Percentiles rank a stretch among this genome's conserved stretches.
These are phyloP conservation scores for Tetrahymena thermophila DNA, from an alignment of 73 alveolate species.

Conservation along the genomic window DNA sequence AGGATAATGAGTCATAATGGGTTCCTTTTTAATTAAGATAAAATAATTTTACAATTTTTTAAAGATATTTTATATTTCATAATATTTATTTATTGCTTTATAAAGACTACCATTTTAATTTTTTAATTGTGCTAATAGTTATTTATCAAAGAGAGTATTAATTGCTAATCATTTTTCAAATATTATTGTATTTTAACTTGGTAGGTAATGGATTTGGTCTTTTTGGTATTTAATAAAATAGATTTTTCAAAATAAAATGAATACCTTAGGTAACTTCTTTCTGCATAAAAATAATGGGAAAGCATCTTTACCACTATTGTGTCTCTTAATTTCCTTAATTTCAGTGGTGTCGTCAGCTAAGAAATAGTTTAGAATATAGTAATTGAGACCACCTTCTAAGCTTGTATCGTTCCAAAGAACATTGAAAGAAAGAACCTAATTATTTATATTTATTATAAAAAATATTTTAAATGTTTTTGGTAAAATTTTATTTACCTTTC, in stretches of 20 bases:
- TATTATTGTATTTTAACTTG: no score
- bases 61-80: no score
- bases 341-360: slow-evolving; percentile 84
- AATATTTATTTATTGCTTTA: no score
- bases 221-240: no score
- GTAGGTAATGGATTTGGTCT: no score
- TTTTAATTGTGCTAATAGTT: no score
- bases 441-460: not conserved
- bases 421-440: slow-evolving; percentile 55
- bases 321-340: slow-evolving; percentile 83
- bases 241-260: not conserved
- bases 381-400: slow-evolving; percentile 88
- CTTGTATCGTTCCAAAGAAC: slow-evolving; percentile 82
- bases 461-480: not conserved
- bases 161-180: no score
- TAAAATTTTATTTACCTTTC: slow-evolving; percentile 42
- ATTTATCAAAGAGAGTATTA: no score
- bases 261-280: slow-evolving; percentile 76
- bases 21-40: slow-evolving; percentile 7
- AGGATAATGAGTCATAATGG: slow-evolving; percentile 89
- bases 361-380: slow-evolving; percentile 81
- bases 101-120: no score
- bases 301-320: slow-evolving; percentile 84
- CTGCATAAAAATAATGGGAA: slow-evolving; percentile 89
- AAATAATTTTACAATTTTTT: not conserved